Conservation (phyloP, 192 early-diverging fungal species). For the Endogone sp. region DNA sequence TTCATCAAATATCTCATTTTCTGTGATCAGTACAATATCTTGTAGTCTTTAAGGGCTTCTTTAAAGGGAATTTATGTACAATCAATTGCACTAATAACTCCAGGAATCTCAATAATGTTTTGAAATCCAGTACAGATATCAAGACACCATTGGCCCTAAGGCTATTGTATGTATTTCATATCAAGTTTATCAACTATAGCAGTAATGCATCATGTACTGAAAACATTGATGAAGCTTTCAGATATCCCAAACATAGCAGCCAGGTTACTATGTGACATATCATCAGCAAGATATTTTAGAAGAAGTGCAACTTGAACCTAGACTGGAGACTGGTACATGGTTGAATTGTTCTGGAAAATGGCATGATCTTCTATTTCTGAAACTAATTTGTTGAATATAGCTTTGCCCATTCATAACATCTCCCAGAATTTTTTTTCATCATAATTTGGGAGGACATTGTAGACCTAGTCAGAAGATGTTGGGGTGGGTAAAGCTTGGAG, state of each 20-base stretch:
- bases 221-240: not conserved
- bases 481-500: not conserved
- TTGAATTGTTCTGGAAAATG: not conserved
- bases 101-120: not conserved
- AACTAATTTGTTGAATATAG: not conserved
- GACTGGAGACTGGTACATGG: not conserved
- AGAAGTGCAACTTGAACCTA: not conserved
- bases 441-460: not conserved
- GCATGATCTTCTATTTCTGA: not conserved
- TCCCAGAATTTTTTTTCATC: not conserved
- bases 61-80: not conserved
- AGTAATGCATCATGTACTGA: not conserved
- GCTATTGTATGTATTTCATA: not conserved
- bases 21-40: not conserved
- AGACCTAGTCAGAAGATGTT: not conserved
- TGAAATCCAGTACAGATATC: not conserved
- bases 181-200: not conserved
- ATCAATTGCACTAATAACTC: not conserved
- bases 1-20: not conserved
- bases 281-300: not conserved
- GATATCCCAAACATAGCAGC: not conserved
- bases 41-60: not conserved
- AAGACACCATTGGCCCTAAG: not conserved
- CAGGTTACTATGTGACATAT: not conserved
- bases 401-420: not conserved